Conservation (phyloP, 805 yeast genomes). For the Candida fluviatilis region DNA sequence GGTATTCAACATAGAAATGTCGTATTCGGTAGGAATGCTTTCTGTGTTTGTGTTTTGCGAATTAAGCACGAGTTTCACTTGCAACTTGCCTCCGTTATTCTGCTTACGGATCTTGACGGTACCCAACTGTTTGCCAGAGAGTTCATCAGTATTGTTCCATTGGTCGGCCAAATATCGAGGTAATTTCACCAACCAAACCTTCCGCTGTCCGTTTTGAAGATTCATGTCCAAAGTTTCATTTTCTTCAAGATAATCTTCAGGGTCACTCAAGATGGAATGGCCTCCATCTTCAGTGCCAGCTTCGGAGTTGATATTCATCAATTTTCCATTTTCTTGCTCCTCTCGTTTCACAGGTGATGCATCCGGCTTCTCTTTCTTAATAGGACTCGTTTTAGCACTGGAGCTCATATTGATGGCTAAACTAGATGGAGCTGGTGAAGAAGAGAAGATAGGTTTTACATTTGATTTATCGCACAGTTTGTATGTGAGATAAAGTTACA, state of each 20-base stretch:
- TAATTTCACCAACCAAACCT: slow-evolving; percentile 88
- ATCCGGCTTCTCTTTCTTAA: slow-evolving; percentile 9
- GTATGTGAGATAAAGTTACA: too few relatives aligned
- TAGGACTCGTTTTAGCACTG: slow-evolving; percentile 7
- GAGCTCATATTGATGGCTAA: slow-evolving; percentile 5
- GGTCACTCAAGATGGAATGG: slow-evolving; percentile 37
- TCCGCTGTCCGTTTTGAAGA: slow-evolving; percentile 54
- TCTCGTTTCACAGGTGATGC: slow-evolving; percentile 8
- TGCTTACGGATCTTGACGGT: slow-evolving; percentile 68
- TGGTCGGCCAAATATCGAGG: slow-evolving; percentile 82
- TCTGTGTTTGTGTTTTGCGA: slow-evolving; percentile 18
- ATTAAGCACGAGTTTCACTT: slow-evolving; percentile 57
- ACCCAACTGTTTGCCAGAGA: slow-evolving; percentile 76
- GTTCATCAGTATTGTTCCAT: slow-evolving; percentile 58
- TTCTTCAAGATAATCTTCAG: slow-evolving; percentile 44
- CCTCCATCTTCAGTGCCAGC: slow-evolving; percentile 14
- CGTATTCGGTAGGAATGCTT: slow-evolving; percentile 76
- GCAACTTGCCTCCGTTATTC: slow-evolving; percentile 27
- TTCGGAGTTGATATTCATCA: slow-evolving; percentile 10
- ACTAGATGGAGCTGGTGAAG: too few relatives aligned
- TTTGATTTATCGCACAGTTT: too few relatives aligned
- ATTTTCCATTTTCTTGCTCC: slow-evolving; percentile 19
- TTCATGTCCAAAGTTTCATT: slow-evolving; percentile 79
- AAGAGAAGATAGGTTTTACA: too few relatives aligned
- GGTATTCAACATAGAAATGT: slow-evolving; percentile 70